Evolutionary conservation across 176 grass and related monocot species (phyloP).

Genomic region (Avena eriantha): DNA sequence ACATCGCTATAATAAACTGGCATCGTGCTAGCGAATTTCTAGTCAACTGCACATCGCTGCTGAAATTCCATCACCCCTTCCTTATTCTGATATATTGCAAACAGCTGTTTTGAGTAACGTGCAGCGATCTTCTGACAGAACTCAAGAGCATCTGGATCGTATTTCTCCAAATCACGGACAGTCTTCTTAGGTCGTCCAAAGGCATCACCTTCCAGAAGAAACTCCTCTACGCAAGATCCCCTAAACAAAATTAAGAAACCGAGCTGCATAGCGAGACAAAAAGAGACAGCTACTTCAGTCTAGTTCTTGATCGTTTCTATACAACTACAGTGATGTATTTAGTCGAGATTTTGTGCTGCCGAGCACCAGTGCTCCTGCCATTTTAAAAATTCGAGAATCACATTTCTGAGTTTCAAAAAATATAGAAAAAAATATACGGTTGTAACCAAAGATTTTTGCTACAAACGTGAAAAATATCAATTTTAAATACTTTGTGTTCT

Average conservation of each 20-base stretch:
- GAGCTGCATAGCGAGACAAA: neutral
- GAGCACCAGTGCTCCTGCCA: no score
- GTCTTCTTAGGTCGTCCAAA: slow-evolving; percentile 62
- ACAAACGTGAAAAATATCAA: no score
- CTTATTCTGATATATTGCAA: slow-evolving; percentile 70
- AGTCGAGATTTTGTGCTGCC: no score
- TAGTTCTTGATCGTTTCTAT: neutral
- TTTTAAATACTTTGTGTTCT: no score
- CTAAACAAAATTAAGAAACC: slow-evolving; percentile 29
- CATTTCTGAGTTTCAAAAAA: no score
- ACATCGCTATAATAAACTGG: no score
- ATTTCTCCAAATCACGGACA: slow-evolving; percentile 55
- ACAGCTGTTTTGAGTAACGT: slow-evolving; percentile 76
- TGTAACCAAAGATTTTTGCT: no score
- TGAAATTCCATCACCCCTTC: neutral
- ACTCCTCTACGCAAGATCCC: slow-evolving; percentile 68
- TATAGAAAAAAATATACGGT: no score
- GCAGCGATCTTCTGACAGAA: slow-evolving; percentile 58
- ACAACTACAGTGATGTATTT: neutral
- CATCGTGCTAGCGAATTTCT: no score
- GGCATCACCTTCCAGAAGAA: slow-evolving; percentile 67
- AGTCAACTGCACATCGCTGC: no score
- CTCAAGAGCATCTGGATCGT: slow-evolving; percentile 42
- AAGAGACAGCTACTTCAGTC: neutral
- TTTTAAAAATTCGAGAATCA: no score